Percentiles rank a stretch among this genome's conserved stretches.
Conservation (phyloP, 75 land plant genomes). For the Picea sitchensis region DNA sequence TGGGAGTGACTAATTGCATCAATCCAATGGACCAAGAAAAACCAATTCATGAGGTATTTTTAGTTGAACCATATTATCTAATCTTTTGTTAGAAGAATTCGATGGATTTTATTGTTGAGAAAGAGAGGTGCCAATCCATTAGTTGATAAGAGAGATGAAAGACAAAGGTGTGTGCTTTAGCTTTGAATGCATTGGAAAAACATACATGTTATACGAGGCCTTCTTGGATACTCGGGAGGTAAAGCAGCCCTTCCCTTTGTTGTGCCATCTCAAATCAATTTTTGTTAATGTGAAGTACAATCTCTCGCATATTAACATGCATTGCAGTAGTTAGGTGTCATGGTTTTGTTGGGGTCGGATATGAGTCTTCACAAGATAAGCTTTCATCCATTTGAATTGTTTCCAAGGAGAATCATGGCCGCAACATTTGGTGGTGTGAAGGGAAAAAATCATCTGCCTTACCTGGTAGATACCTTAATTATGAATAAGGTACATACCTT, state of each 20-base stretch:
- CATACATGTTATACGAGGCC: constrained; percentile 21
- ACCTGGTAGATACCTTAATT: constrained; percentile 16
- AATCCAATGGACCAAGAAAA: no score
- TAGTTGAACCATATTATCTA: no score
- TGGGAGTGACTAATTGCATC: no score
- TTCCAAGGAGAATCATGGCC: constrained; percentile 12
- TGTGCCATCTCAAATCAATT: no score
- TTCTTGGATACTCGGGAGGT: constrained; percentile 23
- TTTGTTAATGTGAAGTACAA: no score
- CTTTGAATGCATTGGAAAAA: constrained; percentile 43
- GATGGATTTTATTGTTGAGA: no score
- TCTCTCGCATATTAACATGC: no score
- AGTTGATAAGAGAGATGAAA: no score
- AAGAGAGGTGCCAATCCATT: no score
- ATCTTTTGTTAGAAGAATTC: no score
- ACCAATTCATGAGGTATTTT: no score
- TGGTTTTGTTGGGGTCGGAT: constrained; percentile 32
- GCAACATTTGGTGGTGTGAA: constrained; percentile 23
- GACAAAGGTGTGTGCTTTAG: no score
- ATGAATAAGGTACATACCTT: constrained; percentile 18
- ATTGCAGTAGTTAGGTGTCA: constrained; percentile 35
- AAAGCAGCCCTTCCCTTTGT: not conserved
- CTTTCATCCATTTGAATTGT: constrained; percentile 12
- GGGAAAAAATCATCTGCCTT: constrained; percentile 13
- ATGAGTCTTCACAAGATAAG: not conserved